These are phyloP conservation scores for Candida chilensis DNA, from an alignment of 805 yeast species.

Conservation along the genomic window DNA sequence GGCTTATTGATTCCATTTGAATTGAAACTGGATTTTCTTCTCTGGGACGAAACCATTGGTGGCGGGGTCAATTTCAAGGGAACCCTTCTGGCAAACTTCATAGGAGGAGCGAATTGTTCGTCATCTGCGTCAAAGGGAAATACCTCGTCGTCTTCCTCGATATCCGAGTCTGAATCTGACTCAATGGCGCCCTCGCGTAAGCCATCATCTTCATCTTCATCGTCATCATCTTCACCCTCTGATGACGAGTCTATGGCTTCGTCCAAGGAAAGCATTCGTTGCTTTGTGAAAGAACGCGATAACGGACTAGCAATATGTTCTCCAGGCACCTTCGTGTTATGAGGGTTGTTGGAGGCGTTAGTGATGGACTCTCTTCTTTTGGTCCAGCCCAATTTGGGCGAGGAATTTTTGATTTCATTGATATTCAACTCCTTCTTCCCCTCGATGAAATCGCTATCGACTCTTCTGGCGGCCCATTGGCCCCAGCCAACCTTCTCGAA, in stretches of 20 bases:
- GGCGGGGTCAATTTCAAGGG: not conserved
- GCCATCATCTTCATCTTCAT: conserved; percentile 28
- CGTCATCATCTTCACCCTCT: conserved; percentile 19
- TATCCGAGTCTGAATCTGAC: conserved; percentile 19
- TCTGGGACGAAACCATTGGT: not conserved
- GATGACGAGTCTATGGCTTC: conserved; percentile 25
- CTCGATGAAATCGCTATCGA: conserved; percentile 32
- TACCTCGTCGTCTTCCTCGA: conserved; percentile 14
- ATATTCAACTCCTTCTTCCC: conserved; percentile 19
- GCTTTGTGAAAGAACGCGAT: conserved; percentile 12
- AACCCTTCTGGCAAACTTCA: conserved; percentile 13
- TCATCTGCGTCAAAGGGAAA: conserved; percentile 19
- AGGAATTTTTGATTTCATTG: conserved; percentile 3
- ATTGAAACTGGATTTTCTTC: conserved; percentile 2
- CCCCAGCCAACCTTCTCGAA: conserved; percentile 98
- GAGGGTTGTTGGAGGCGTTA: conserved; percentile 31
- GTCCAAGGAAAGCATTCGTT: conserved; percentile 18
- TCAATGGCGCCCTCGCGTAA: conserved; percentile 16
- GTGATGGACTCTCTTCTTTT: conserved; percentile 44
- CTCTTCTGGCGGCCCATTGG: conserved; percentile 79
- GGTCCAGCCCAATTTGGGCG: conserved; percentile 7
- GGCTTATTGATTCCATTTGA: conserved; percentile 3
- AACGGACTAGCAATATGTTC: conserved; percentile 4
- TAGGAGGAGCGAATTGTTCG: conserved; percentile 9
- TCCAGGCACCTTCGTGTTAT: conserved; percentile 36